Conservation (phyloP, 129 eudicot species). For the carrot (Daucus carota) region DH1_v3.0 NC_030387.2:64501-65000, state of each 20-base stretch:
- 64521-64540: no score
- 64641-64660: conserved; percentile 99
- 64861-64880: conserved; percentile 23
- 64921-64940: not conserved
- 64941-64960: conserved; percentile 95
- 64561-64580: no score
- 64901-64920: not conserved
- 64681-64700: conserved; percentile 83
- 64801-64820: conserved; percentile 80
- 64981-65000: conserved; percentile 45
- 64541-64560: no score
- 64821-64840: conserved; percentile 87
- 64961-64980: conserved; percentile 84
- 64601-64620: not conserved
- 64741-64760: not conserved
- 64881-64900: not conserved
- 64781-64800: conserved; percentile 19
- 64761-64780: not conserved
- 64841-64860: conserved; percentile 90
- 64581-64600: no score
- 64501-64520: no score
- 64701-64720: conserved; percentile 82
- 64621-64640: conserved; percentile 40
- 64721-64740: conserved; percentile 47
- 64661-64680: conserved; percentile 81